Evolutionary conservation across 148 eudicot genomes (phyloP).

Genomic region (Fallopia convolvulus): DNA sequence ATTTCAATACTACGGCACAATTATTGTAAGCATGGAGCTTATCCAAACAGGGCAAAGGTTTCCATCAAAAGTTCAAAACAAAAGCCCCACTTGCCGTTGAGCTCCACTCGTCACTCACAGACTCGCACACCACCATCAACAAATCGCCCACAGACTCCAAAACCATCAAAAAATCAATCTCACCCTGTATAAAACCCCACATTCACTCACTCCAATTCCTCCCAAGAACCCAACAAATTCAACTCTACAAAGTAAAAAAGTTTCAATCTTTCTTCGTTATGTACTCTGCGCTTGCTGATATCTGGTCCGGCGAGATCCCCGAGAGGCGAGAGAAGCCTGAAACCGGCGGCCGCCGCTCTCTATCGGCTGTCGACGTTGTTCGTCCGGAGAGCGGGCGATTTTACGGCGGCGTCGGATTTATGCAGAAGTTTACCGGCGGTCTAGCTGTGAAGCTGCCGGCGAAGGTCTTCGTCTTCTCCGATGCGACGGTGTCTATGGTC

Average conservation of each 20-base stretch:
- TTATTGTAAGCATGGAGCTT: not conserved
- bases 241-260: too few relatives aligned
- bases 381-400: not conserved
- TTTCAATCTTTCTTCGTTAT: not conserved
- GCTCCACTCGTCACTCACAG: not conserved
- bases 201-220: not conserved
- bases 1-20: not conserved
- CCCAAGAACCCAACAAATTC: not conserved
- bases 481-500: not conserved
- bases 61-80: too few relatives aligned
- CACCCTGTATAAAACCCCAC: not conserved
- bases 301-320: constrained; percentile 3
- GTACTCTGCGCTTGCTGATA: not conserved
- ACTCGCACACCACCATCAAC: not conserved
- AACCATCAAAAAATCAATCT: not conserved
- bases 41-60: not conserved
- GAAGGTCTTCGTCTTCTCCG: constrained; percentile 2
- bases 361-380: too few relatives aligned
- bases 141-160: not conserved
- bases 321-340: not conserved
- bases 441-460: not conserved
- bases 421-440: not conserved
- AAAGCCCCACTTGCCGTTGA: not conserved
- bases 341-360: not conserved
- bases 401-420: not conserved